phyloP scores from a whole-genome alignment of 73 alveolate genomes.

The Stentor coeruleus region DNA sequence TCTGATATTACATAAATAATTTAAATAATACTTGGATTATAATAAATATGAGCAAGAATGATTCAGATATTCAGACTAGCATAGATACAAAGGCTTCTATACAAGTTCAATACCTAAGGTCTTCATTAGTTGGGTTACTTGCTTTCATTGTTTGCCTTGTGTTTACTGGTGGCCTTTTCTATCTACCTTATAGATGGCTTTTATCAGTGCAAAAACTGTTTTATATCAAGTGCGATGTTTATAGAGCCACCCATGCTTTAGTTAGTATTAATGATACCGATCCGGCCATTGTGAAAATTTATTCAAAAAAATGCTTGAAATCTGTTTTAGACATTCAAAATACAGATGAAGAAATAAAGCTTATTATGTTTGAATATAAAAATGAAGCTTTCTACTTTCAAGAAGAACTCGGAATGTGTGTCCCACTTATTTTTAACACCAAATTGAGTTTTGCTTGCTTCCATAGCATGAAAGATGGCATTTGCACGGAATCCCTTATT shows the following conservation, averaged over 20 bases:
- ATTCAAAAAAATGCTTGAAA: too few relatives aligned
- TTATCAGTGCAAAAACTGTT: neutral
- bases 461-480: neutral
- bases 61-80: too few relatives aligned
- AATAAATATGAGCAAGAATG: too few relatives aligned
- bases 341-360: neutral
- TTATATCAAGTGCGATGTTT: neutral
- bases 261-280: neutral
- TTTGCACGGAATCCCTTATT: neutral
- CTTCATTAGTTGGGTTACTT: too few relatives aligned
- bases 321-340: neutral
- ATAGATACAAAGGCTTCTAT: too few relatives aligned
- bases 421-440: neutral
- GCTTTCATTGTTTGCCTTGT: neutral
- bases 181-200: neutral
- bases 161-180: neutral
- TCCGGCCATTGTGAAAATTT: neutral
- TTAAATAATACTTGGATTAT: too few relatives aligned
- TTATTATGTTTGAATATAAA: too few relatives aligned
- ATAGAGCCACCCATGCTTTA: neutral
- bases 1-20: too few relatives aligned
- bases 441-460: neutral
- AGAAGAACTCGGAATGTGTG: neutral
- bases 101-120: too few relatives aligned
- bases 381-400: neutral